Percentiles rank a stretch among this genome's conserved stretches.
These are phyloP conservation scores for Phaffia australis DNA, from an alignment of 768 basidiomycete genomes.

Conservation along the genomic window DNA sequence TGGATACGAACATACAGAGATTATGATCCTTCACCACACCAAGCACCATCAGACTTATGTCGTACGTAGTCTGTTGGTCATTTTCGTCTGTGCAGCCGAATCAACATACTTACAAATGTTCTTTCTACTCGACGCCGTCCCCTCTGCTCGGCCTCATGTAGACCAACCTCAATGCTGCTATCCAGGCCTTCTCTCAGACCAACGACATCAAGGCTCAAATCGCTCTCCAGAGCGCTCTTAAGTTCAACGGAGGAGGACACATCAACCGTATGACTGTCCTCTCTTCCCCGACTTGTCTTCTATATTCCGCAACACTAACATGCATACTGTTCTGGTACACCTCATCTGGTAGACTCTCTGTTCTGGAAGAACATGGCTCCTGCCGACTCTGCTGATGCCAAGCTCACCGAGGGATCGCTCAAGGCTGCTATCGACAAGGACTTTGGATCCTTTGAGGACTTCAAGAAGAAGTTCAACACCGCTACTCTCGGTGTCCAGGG, in stretches of 20 bases:
- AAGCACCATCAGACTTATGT: slow-evolving; percentile 89
- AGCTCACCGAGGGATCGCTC: slow-evolving; percentile 44
- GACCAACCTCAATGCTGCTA: slow-evolving; percentile 26
- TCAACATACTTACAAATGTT: neutral
- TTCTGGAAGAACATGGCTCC: slow-evolving; percentile 94
- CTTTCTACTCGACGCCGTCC: neutral
- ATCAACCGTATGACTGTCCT: slow-evolving; percentile 15
- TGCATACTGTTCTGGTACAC: slow-evolving; percentile 51
- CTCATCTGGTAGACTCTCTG: slow-evolving; percentile 48
- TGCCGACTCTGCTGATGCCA: slow-evolving; percentile 47
- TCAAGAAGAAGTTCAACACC: slow-evolving; percentile 75
- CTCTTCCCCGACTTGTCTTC: neutral
- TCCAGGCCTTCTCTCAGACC: slow-evolving; percentile 25
- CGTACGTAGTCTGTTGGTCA: neutral
- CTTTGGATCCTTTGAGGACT: slow-evolving; percentile 60
- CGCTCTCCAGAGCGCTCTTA: slow-evolving; percentile 77
- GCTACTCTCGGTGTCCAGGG: slow-evolving; percentile 80
- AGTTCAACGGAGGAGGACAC: slow-evolving; percentile 74
- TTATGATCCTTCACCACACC: slow-evolving; percentile 88
- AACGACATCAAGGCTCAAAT: slow-evolving; percentile 45
- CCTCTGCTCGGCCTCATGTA: neutral
- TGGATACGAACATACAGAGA: slow-evolving; percentile 43
- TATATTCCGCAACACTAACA: neutral
- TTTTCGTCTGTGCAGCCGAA: neutral
- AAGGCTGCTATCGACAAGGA: slow-evolving; percentile 53